Base-by-base conservation (phyloP, 176 grass and related monocot species). In the Bonia amplexicaulis region DNA sequence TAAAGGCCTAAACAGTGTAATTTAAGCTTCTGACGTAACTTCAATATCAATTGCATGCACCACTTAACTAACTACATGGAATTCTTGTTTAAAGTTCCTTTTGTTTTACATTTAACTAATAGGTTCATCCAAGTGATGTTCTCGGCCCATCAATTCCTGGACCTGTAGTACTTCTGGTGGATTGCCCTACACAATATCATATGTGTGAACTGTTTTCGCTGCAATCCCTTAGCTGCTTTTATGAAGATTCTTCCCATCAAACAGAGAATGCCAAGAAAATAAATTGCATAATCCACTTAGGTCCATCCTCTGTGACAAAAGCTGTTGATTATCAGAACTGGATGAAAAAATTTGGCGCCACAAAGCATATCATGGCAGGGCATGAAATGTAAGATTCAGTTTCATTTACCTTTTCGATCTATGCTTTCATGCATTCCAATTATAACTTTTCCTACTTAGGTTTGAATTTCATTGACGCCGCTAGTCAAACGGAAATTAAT, bases 201-300 rank as follows among this genome's bases (percentile, higher is more conserved):
- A 89, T 90, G 87, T 51, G 31, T 69, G 82, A 94, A 66, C 69
- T 98, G 57, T 85, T 98, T 73, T 95, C 84, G 84, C 71, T 93
- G 76, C 63, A 86, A 79, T 71, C 84, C 15, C 91, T 98, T 49
- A 57, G 81, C 49, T 77, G 74, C 83, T 94, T 95, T 84, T 90
- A 92, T 84, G 80, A 85, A 58, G 77, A 91, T 81, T 81, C 80
- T 88, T 74, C 58, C 17, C 63, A 62, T 11, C 54, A 81, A 85
- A 74, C 19, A 68, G 81, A 80, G 41, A 86, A 47, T 86, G 39
- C 23, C 54, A 98, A 95, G 94, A 86, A 80, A 82, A 93, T 98
- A 77, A 95, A 92, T 95, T 98, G 96, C 83, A 79, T 98, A 74
- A 98, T 98, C 82, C 96, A 98, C 85, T 86, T 98, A 84, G 96